phyloP scores from a whole-genome alignment of 805 yeast species.

The Candida yuanshanica region DNA sequence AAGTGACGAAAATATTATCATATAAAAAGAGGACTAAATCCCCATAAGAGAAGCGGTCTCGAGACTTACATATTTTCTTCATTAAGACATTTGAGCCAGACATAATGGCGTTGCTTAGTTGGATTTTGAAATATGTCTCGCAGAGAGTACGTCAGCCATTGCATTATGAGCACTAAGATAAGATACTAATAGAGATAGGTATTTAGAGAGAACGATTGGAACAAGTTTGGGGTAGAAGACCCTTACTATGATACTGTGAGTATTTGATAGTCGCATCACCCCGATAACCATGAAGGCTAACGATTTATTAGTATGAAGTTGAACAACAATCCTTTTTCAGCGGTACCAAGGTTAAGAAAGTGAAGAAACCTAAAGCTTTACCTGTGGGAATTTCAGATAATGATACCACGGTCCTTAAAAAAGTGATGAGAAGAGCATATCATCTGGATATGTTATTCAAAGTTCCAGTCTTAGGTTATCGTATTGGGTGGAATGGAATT shows the following conservation, averaged over 20 bases:
- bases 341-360: constrained; percentile 13
- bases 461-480: constrained; percentile 45
- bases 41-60: not conserved
- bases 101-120: constrained; percentile 16
- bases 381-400: constrained; percentile 53
- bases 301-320: constrained; percentile 13
- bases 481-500: constrained; percentile 64
- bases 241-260: constrained; percentile 35
- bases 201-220: constrained; percentile 28
- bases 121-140: constrained; percentile 18
- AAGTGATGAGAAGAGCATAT: constrained; percentile 56
- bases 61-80: not conserved
- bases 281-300: too few species aligned
- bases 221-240: constrained; percentile 37
- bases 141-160: constrained; percentile 17
- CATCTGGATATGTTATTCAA: constrained; percentile 62
- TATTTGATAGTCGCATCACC: too few species aligned
- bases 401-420: constrained; percentile 44
- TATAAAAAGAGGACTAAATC: not conserved
- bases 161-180: too few species aligned
- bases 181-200: constrained; percentile 13
- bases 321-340: constrained; percentile 19
- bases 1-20: too few species aligned
- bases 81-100: too few species aligned
- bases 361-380: constrained; percentile 28